Evolutionary conservation across 164 flowering plant species (phyloP), one percentile per base, ranked within the genome.

Genomic region (Platanus orientalis): DNA sequence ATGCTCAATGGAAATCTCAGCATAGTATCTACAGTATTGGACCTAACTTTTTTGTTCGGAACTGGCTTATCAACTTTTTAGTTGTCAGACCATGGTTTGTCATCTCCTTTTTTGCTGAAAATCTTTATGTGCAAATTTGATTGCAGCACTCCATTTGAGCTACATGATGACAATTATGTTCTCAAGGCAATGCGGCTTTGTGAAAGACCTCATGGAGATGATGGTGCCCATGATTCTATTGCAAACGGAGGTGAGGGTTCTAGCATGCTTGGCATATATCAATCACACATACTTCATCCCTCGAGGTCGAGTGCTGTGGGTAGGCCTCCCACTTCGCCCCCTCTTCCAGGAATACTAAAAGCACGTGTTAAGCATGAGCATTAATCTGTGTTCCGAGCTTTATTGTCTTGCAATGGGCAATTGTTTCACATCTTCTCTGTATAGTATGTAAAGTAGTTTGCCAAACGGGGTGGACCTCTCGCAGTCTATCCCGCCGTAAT

Each of bases 81-180:
- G 11, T 14, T 27, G 4, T 17, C 11, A 25, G 4, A 24, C 14
- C 16, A 10, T 7, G 13, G 9, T 36, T 52, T 4, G 48, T 26
- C 11, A 11, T 54, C 26, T 10, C 5, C 7, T 24, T 0, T 13
- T 11, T 9, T 20, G 47, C 11, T 1, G 28, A 52, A 24, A 39
- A 12, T 25, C n/a, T 39, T 45, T 54, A 27, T 59, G 29, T 58
- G 30, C n/a, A 7, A 45, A 21, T 25, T 14, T 39, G 9, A 57
- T 66, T 84, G 79, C 89, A 94, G 98, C 78, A 89, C 98, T 19
- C 98, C 98, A 1, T 94, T 94, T 81, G 95, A 94, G 84, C 85
- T 94, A 30, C 98, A 94, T 60, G 98, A 94, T 62, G 98, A 94
- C 73, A 90, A 92, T 58, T 90, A 86, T 54, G 96, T 94, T 66